phyloP scores from a whole-genome alignment of 202 grass and related monocot species.

The Setaria italica region DNA sequence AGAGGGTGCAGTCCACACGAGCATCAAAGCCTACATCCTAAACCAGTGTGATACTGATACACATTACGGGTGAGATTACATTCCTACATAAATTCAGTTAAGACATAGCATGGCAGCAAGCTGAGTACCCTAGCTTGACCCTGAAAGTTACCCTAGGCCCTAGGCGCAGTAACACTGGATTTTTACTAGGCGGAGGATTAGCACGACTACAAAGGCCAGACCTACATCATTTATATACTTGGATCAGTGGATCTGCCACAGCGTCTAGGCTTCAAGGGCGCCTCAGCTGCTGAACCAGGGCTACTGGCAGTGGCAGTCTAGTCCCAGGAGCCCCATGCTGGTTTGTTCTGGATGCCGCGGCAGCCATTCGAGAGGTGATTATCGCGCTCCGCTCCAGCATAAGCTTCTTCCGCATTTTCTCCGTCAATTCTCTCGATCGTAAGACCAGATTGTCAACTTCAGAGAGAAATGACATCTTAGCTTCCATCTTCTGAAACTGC shows the following conservation, averaged over 20 bases:
- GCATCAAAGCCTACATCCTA: background rate
- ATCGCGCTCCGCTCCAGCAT: slow-evolving; percentile 57
- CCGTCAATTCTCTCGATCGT: slow-evolving; percentile 42
- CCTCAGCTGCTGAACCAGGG: slow-evolving; percentile 4
- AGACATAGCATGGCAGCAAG: background rate
- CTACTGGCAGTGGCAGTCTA: slow-evolving; percentile 25
- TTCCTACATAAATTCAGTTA: background rate
- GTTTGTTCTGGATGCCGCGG: slow-evolving; percentile 6
- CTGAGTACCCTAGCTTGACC: background rate
- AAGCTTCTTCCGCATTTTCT: slow-evolving; percentile 57
- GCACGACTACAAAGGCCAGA: background rate
- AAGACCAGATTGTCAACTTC: slow-evolving; percentile 58
- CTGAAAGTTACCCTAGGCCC: background rate
- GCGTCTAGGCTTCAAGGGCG: background rate
- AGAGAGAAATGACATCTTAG: slow-evolving; percentile 60
- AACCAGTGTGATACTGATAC: background rate
- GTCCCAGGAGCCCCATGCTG: background rate
- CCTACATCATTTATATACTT: slow-evolving; percentile 33
- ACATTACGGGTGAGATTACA: too few relatives aligned
- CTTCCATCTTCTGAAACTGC: slow-evolving; percentile 73
- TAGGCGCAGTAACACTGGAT: background rate
- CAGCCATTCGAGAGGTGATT: slow-evolving; percentile 53
- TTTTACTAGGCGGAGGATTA: slow-evolving; percentile 14
- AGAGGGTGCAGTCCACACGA: too few relatives aligned
- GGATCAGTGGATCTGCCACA: background rate